Evolutionary conservation across 1,284 basidiomycete species (phyloP).

Genomic region (Schizopora paradoxa): DNA sequence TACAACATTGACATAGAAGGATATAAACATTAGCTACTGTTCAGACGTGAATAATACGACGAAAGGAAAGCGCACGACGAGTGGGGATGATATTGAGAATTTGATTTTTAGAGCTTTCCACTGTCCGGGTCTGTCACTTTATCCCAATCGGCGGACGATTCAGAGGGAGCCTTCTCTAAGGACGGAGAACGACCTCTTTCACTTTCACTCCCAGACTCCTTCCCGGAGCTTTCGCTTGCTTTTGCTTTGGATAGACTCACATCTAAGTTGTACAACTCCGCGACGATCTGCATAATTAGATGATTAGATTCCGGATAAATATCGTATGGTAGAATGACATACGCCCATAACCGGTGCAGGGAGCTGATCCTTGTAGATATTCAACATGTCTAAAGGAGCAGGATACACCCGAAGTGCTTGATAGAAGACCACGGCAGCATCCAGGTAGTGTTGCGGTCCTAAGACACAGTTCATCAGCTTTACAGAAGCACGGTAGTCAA

Average conservation of each 20-base stretch:
- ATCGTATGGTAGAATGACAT: conserved; percentile 20
- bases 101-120: conserved; percentile 20
- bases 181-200: conserved; percentile 51
- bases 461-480: conserved; percentile 3
- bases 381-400: conserved; percentile 84
- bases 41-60: conserved; percentile 14
- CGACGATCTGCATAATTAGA: conserved; percentile 64
- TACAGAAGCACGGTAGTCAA: neutral
- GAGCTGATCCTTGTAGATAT: conserved; percentile 91
- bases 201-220: conserved; percentile 25
- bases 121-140: conserved; percentile 68
- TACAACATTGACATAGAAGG: conserved; percentile 19
- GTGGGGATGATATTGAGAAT: too few species aligned
- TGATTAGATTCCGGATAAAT: conserved; percentile 12
- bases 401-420: conserved; percentile 93
- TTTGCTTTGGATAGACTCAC: conserved; percentile 63
- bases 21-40: conserved; percentile 15
- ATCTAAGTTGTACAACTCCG: conserved; percentile 85
- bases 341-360: conserved; percentile 84
- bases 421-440: conserved; percentile 89
- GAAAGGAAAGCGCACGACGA: conserved; percentile 22
- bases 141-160: conserved; percentile 86
- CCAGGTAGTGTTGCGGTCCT: conserved; percentile 75
- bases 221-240: conserved; percentile 27
- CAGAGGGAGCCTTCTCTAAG: conserved; percentile 67